phyloP scores from a whole-genome alignment of 495 filamentous ascomycete species.

The Aspergillus wentii region DNA sequence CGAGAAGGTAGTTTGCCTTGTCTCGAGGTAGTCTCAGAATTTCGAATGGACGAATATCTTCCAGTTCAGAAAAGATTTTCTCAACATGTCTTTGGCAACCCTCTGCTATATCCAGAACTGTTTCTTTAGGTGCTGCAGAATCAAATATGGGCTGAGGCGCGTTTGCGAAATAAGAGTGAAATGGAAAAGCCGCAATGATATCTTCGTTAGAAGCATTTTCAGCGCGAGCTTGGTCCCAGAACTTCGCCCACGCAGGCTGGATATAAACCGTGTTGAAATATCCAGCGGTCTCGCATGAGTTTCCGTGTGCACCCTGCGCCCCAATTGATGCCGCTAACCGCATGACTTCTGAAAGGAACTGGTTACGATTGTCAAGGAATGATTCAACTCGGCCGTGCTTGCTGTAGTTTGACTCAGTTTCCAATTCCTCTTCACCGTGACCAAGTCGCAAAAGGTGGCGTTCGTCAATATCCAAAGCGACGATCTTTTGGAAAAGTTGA shows the following conservation, averaged over 20 bases:
- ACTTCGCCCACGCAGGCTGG: constrained; percentile 81
- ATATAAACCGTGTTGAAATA: constrained; percentile 96
- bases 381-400: constrained; percentile 94
- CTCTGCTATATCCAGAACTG: constrained; percentile 67
- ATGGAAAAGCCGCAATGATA: constrained; percentile 77
- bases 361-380: constrained; percentile 83
- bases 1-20: constrained; percentile 90
- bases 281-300: constrained; percentile 90
- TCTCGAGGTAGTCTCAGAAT: constrained; percentile 82
- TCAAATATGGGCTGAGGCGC: constrained; percentile 84
- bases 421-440: constrained; percentile 90
- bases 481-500: constrained; percentile 98
- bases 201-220: constrained; percentile 51
- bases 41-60: constrained; percentile 93
- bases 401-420: constrained; percentile 82
- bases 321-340: constrained; percentile 77
- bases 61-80: constrained; percentile 88
- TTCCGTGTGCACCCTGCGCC: constrained; percentile 86
- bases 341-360: constrained; percentile 79
- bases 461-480: constrained; percentile 89
- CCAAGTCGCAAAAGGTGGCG: constrained; percentile 89
- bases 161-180: constrained; percentile 82
- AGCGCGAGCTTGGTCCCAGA: constrained; percentile 56
- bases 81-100: constrained; percentile 90
- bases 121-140: constrained; percentile 55